A percentile compares a stretch with the other conserved stretches of the same genome.
These are phyloP conservation scores for Guyanaporus albipodus DNA, from an alignment of 768 basidiomycete species.

Conservation along the genomic window DNA sequence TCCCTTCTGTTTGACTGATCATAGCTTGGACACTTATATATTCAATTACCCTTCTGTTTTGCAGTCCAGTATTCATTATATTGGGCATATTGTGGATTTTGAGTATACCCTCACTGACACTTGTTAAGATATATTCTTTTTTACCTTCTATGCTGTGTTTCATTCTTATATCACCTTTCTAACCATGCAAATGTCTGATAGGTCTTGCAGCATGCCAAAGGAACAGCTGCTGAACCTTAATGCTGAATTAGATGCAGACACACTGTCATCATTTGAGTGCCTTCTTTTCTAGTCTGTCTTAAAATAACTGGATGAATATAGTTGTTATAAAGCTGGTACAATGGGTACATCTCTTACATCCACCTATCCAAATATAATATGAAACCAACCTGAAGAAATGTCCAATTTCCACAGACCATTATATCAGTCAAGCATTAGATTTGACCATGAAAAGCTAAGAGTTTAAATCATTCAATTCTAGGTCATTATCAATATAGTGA, in stretches of 20 bases:
- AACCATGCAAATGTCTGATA: not conserved
- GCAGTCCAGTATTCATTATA: conserved; percentile 82
- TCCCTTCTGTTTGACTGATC: too few relatives aligned
- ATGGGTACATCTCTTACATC: too few relatives aligned
- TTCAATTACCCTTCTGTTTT: too few relatives aligned
- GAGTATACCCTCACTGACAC: conserved; percentile 77
- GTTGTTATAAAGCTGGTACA: too few relatives aligned
- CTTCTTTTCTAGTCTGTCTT: conserved; percentile 91
- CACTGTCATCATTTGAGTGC: conserved; percentile 61
- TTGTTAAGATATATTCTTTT: conserved; percentile 45
- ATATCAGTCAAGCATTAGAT: too few relatives aligned
- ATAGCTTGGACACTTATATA: too few relatives aligned
- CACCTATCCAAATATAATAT: too few relatives aligned
- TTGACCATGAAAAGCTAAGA: too few relatives aligned
- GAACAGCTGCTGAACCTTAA: not conserved
- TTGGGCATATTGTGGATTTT: conserved; percentile 80
- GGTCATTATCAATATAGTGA: too few relatives aligned
- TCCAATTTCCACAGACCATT: too few relatives aligned
- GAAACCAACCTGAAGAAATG: too few relatives aligned
- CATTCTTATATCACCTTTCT: conserved; percentile 20
- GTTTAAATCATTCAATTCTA: too few relatives aligned
- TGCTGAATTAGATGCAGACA: not conserved
- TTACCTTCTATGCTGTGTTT: not conserved
- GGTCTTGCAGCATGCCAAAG: conserved; percentile 21
- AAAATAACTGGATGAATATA: conserved; percentile 90